Base-by-base conservation (phyloP, 2,329 filamentous ascomycete species). In the Colletotrichum sp. region DNA sequence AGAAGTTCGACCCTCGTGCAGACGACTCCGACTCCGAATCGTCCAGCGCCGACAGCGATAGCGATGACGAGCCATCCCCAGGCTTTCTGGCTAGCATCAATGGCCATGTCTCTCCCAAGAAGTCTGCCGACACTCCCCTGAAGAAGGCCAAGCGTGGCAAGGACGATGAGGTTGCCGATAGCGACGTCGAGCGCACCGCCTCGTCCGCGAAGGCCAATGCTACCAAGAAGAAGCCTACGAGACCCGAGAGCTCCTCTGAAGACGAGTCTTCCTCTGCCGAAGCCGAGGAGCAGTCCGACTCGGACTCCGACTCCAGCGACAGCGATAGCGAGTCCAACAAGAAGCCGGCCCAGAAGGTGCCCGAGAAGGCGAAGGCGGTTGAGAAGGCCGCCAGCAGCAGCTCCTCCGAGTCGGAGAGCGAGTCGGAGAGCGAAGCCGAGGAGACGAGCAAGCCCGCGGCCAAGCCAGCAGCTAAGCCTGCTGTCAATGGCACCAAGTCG, bases 101-200 rank as follows among this genome's bases (percentile, higher is more conserved):
- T 73, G 76, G 72, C 38, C 56, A 69, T 56, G 52, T 43, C 5
- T 59, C 58, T 24, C 63, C 73, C 12, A 69, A 55, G 62, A 76
- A 76, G 52, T 26, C 73, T 26, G 62, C 71, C 52, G 58, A 56
- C 13, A 67, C 73, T 9, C 73, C 77, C 7, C 30, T 72, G 61
- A 77, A 78, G 67, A 69, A 75, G 32, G 56, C 65, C 48, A 72
- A 75, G 69, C 81, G 79, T 73, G 80, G 77, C 80, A 82, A 83
- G 77, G 75, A 82, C 58, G 83, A 84, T 26, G 85, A 86, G 76
- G 86, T 87, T 74, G 84, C 84, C 79, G 85, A 87, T 72, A 87
- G 85, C 78, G 84, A 87, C 78, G 83, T 78, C 78, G 85, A 86
- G 75, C 83, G 82, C 70, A 81, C 80, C 62, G 77, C 81, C 48